phyloP scores from a whole-genome alignment of 1,284 basidiomycete genomes.

The Peniophora sp. region DNA sequence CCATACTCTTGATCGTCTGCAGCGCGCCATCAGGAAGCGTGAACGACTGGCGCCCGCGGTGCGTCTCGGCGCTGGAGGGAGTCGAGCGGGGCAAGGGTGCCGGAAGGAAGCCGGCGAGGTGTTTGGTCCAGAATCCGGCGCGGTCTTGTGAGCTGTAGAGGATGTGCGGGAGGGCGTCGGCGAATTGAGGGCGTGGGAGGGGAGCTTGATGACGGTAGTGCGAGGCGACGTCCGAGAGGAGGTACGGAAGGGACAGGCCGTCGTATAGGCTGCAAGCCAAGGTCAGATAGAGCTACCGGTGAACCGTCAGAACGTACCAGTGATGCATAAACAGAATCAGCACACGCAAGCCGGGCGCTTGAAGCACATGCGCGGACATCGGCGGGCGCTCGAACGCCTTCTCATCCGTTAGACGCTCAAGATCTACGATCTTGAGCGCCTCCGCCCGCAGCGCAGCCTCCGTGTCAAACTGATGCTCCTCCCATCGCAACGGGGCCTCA shows the following conservation, averaged over 20 bases:
- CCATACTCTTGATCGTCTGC: slow-evolving; percentile 3
- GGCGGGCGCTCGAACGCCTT: slow-evolving; percentile 24
- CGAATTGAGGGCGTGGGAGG: slow-evolving; percentile 23
- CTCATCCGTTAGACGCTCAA: slow-evolving; percentile 15
- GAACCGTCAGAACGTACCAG: too few relatives aligned
- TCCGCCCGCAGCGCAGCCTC: slow-evolving; percentile 6
- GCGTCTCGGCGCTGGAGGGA: background rate
- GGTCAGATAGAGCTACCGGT: too few relatives aligned
- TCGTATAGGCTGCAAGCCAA: slow-evolving; percentile 33
- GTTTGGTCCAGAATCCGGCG: slow-evolving; percentile 30
- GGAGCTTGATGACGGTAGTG: slow-evolving; percentile 22
- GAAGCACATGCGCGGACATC: slow-evolving; percentile 23
- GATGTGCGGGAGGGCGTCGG: slow-evolving; percentile 23
- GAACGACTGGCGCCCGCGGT: slow-evolving; percentile 1
- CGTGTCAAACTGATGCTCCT: slow-evolving; percentile 9
- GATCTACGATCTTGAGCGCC: slow-evolving; percentile 14
- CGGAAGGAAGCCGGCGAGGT: slow-evolving; percentile 21
- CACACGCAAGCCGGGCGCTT: slow-evolving; percentile 8
- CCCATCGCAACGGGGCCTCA: slow-evolving; percentile 10
- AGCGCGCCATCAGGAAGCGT: background rate
- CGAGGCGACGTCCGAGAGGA: slow-evolving; percentile 26
- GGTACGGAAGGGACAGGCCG: slow-evolving; percentile 31
- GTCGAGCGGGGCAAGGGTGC: slow-evolving; percentile 9
- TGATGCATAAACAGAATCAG: slow-evolving; percentile 41
- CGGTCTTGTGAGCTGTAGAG: slow-evolving; percentile 30